These are phyloP conservation scores for Fusarium sp. DNA, from an alignment of 2,329 filamentous ascomycete genomes.

Conservation along the genomic window DNA sequence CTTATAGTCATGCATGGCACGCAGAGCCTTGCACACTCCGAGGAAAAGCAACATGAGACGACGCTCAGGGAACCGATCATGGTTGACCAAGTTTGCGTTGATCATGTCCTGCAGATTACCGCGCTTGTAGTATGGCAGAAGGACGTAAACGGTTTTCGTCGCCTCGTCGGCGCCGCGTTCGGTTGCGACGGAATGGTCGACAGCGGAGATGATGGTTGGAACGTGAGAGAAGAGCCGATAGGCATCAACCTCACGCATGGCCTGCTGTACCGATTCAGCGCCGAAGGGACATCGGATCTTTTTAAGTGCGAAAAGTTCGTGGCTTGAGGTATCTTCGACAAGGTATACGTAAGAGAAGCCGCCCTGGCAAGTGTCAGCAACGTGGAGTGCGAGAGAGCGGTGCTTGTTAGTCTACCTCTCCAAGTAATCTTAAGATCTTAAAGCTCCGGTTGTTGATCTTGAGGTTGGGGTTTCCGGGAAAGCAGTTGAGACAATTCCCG, in stretches of 20 bases:
- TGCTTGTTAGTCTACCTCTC: conserved; percentile 70
- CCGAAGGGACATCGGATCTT: conserved; percentile 99
- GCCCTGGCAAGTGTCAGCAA: conserved; percentile 62
- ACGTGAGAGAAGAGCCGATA: conserved; percentile 88
- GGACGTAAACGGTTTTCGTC: conserved; percentile 94
- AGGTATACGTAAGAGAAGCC: conserved; percentile 99
- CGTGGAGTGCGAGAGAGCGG: neutral
- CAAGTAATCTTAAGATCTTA: conserved; percentile 92
- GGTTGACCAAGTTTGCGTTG: conserved; percentile 97
- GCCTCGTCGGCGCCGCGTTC: conserved; percentile 70
- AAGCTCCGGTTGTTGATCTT: conserved; percentile 95
- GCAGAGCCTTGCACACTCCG: conserved; percentile 87
- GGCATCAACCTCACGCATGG: conserved; percentile 96
- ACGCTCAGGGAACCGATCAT: conserved; percentile 86
- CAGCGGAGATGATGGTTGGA: conserved; percentile 83
- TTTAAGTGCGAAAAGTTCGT: conserved; percentile 91
- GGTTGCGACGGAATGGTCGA: conserved; percentile 83
- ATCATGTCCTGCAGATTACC: conserved; percentile 98
- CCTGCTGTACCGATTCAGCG: conserved; percentile 91
- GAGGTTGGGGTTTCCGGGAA: conserved; percentile 90
- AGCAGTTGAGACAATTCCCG: conserved; percentile 95
- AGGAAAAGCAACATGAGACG: conserved; percentile 89
- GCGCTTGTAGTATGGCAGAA: conserved; percentile 92
- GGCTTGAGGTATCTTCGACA: conserved; percentile 86
- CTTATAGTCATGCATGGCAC: conserved; percentile 89